These are phyloP conservation scores for Heterobasidion parviporum DNA, from an alignment of 1,284 basidiomycete species.

Conservation along the genomic window DNA sequence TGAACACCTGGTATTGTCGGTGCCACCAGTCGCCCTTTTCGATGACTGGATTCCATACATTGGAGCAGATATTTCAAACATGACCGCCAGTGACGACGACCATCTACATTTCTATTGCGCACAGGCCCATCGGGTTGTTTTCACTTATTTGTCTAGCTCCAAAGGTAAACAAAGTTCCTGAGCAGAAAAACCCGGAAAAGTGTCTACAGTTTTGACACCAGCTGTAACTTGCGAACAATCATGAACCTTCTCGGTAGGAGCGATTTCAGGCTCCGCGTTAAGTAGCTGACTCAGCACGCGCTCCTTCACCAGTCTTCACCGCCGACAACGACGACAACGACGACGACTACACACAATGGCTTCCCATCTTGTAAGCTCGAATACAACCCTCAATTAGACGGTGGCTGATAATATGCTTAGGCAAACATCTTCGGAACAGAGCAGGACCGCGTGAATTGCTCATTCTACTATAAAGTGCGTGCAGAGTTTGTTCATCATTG, in stretches of 20 bases:
- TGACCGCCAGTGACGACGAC: too few relatives aligned
- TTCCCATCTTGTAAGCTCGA: conserved; percentile 46
- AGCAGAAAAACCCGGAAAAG: too few relatives aligned
- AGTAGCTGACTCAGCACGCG: background rate
- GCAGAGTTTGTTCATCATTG: background rate
- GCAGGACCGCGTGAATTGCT: conserved; percentile 91
- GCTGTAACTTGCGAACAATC: background rate
- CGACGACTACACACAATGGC: conserved; percentile 34
- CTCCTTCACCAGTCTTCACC: background rate
- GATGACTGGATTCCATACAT: too few relatives aligned
- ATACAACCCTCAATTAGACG: background rate
- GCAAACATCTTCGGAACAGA: conserved; percentile 86
- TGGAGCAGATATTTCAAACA: too few relatives aligned
- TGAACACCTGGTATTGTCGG: too few relatives aligned
- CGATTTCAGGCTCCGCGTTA: background rate
- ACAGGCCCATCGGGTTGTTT: too few relatives aligned
- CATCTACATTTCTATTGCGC: too few relatives aligned
- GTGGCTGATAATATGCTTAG: conserved; percentile 24
- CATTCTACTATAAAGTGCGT: conserved; percentile 88
- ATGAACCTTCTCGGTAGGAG: background rate
- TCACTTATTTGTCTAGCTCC: too few relatives aligned
- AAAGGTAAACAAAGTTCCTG: too few relatives aligned
- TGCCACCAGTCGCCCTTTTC: too few relatives aligned
- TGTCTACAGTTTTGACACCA: too few relatives aligned
- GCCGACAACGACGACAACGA: background rate